Conservation (phyloP, 345 rosid species). For the Populus davidiana region DNA sequence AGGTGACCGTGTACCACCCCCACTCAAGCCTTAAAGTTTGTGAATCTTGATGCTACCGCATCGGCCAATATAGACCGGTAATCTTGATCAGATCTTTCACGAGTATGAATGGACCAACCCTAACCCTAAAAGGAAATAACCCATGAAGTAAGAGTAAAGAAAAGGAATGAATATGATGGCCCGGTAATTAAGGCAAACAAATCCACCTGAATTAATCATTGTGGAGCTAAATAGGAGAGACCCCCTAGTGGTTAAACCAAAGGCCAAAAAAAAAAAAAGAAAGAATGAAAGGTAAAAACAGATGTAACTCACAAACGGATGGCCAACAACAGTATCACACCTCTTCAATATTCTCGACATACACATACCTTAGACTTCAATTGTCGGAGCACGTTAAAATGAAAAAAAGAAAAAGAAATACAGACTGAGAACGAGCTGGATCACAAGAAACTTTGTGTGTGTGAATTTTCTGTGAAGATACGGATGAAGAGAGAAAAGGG, state of each 20-base stretch:
- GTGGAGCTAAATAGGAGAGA: constrained; percentile 1
- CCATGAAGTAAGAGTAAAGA: constrained; percentile 6
- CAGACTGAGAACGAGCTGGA: neutral
- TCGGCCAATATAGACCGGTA: constrained; percentile 33
- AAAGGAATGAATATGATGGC: neutral
- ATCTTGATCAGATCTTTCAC: constrained; percentile 1
- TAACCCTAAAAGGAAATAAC: constrained; percentile 1
- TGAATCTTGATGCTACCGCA: constrained; percentile 55
- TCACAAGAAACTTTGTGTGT: neutral
- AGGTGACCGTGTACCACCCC: neutral
- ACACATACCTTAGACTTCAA: neutral
- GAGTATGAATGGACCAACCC: constrained; percentile 6
- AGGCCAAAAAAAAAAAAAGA: neutral
- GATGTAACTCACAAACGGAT: neutral
- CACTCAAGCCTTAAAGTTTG: constrained; percentile 18
- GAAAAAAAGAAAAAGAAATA: neutral
- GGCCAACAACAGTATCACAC: neutral
- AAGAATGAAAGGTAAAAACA: neutral
- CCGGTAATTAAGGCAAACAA: constrained; percentile 8
- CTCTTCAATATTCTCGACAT: neutral
- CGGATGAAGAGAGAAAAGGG: neutral
- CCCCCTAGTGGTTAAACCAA: constrained; percentile 10
- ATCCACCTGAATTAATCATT: constrained; percentile 17
- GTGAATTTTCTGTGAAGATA: neutral
- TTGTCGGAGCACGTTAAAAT: neutral